Evolutionary conservation across 1,284 basidiomycete genomes (phyloP).

Genomic region (Phellinidium pouzarii): DNA sequence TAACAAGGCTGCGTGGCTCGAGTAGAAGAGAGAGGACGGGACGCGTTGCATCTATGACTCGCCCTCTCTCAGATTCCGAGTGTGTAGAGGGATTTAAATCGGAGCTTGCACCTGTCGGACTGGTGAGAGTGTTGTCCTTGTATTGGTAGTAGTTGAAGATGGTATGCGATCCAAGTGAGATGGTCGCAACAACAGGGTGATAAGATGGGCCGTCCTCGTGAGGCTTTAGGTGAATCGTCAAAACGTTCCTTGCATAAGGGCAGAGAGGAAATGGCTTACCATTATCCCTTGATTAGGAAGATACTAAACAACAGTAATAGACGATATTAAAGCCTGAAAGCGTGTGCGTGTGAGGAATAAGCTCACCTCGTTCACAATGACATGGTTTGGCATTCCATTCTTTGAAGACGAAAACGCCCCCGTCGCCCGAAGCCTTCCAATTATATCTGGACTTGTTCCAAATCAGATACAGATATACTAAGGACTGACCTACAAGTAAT

Average conservation of each 20-base stretch:
- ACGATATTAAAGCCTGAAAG: constrained; percentile 19
- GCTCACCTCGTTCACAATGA: constrained; percentile 76
- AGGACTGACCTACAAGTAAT: constrained; percentile 2
- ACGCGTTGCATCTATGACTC: constrained; percentile 46
- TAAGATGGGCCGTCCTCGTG: constrained; percentile 92
- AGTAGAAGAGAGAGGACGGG: constrained; percentile 73
- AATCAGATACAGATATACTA: constrained; percentile 10
- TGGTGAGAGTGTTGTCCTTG: constrained; percentile 20
- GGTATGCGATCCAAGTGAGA: constrained; percentile 81
- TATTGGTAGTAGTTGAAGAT: constrained; percentile 85
- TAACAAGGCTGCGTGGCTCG: constrained; percentile 75
- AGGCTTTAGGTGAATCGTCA: constrained; percentile 44
- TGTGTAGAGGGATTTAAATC: not conserved
- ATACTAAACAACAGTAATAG: constrained; percentile 45
- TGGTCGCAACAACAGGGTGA: constrained; percentile 81
- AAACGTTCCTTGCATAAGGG: constrained; percentile 2
- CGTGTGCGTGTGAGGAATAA: constrained; percentile 5
- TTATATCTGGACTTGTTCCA: constrained; percentile 61
- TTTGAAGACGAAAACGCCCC: constrained; percentile 55
- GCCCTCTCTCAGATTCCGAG: constrained; percentile 19
- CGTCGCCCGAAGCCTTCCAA: constrained; percentile 57
- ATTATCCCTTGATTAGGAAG: constrained; percentile 88
- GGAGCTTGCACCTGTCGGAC: not conserved
- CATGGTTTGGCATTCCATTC: constrained; percentile 73
- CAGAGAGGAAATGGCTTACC: constrained; percentile 37